Base-by-base conservation (phyloP, 805 yeast species). In the Saturnispora dispora region DNA sequence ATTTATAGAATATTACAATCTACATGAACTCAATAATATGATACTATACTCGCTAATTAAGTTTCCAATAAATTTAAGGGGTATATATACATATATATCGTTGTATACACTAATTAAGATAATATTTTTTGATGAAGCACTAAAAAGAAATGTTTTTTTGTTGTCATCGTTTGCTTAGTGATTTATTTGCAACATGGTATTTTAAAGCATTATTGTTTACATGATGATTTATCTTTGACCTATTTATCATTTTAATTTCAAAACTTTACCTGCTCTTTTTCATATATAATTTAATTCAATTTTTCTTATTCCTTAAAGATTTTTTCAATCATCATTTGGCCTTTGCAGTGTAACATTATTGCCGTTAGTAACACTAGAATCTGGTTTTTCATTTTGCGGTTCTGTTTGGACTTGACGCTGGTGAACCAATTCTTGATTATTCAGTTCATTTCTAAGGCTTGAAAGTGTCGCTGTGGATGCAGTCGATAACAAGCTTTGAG, bases 301-400 rank as follows among this genome's bases (percentile, higher is more conserved):
- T 37, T 37, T 37, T 37, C 23, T 18, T 37, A 37, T 37, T 37
- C 41, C 13, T n/a, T 11, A 13, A 18, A 18, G 11, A 15, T n/a
- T 9, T 20, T 37, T 20, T 37, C 18, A 37, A 18, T 37, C 23
- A 37, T 37, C 41, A 35, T 27, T 35, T 17, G 42, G 27, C 22
- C 52, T 39, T 30, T 55, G 52, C 25, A 53, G 45, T 3, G 56
- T 46, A 11, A 53, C 50, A 23, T 47, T 53, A 25, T 55, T 55
- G 15, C 58, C 58, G 28, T 53, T 53, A n/a, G 43, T 35, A 17
- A 52, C 47, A 50, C 42, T 45, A 1, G 42, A 37, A 37, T 37
- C 22, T 20, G 15, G 37, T 11, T 30, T 8, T n/a, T 28, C 39
- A n/a, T 8, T 30, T 45, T 33, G 39, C 15, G 18, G 8, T 13